These are phyloP conservation scores for Erodium maritimum DNA, from an alignment of 345 rosid genomes.

Conservation along the genomic window DNA sequence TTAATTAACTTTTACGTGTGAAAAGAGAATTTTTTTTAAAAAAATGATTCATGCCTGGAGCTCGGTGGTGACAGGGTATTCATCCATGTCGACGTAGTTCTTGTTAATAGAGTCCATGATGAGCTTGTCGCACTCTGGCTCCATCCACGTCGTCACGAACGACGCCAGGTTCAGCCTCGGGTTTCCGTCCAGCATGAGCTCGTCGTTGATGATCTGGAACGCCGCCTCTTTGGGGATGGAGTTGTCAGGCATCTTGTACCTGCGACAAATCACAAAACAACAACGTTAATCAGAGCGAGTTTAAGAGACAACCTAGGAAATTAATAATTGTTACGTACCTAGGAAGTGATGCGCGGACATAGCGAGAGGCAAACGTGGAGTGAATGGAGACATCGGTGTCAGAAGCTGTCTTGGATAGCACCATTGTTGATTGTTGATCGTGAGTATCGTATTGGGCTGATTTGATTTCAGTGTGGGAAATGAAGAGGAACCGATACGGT, in stretches of 20 bases:
- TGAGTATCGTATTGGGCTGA: no score
- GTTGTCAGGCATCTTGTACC: slow-evolving; percentile 67
- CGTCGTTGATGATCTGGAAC: slow-evolving; percentile 56
- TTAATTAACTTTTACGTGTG: neutral
- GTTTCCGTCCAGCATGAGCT: slow-evolving; percentile 50
- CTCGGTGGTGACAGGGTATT: slow-evolving; percentile 93
- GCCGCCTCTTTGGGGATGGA: slow-evolving; percentile 94
- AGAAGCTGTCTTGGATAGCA: slow-evolving; percentile 49
- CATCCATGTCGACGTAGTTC: no score
- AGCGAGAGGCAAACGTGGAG: slow-evolving; percentile 82
- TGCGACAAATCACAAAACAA: slow-evolving; percentile 7
- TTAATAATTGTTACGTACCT: slow-evolving; percentile 22
- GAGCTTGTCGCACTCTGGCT: no score
- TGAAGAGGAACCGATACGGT: no score
- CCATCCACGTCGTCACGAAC: no score
- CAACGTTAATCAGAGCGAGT: neutral
- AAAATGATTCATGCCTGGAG: slow-evolving; percentile 34
- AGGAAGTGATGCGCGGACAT: slow-evolving; percentile 66
- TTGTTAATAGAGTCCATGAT: no score
- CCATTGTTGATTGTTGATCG: slow-evolving; percentile 24
- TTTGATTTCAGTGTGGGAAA: no score
- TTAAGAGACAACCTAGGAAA: neutral
- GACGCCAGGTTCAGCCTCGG: slow-evolving; percentile 87
- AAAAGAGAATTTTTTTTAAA: neutral
- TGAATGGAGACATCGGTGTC: slow-evolving; percentile 61